Conservation (phyloP, 805 yeast genomes). For the Yamadazyma sp. region DNA sequence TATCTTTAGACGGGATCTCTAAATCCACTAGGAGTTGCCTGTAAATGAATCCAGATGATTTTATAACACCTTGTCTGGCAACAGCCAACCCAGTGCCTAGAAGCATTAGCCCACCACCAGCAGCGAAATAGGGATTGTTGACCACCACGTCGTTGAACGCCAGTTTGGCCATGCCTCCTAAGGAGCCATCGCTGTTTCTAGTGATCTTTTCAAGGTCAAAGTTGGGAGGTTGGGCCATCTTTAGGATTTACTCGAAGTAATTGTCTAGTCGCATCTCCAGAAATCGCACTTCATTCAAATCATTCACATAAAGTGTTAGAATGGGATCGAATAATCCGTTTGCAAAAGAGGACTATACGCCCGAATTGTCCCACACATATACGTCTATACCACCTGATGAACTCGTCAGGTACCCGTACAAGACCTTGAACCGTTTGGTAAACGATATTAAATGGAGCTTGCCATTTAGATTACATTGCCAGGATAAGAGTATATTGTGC, state of each 20-base stretch:
- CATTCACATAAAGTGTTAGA: too few species aligned
- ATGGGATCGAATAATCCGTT: constrained; percentile 10
- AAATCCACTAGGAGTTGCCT: constrained; percentile 86
- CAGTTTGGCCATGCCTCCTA: constrained; percentile 25
- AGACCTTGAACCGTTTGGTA: constrained; percentile 64
- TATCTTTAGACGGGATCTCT: constrained; percentile 91
- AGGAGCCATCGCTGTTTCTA: constrained; percentile 37
- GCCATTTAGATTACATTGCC: constrained; percentile 18
- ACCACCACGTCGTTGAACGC: constrained; percentile 55
- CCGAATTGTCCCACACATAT: constrained; percentile 9
- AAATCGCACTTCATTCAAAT: too few species aligned
- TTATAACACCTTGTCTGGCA: constrained; percentile 65
- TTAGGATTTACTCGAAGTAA: too few species aligned
- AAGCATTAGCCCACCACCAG: constrained; percentile 97
- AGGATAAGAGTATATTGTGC: constrained; percentile 23
- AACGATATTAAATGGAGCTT: constrained; percentile 55
- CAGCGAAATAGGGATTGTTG: constrained; percentile 93
- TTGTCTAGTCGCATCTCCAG: too few species aligned
- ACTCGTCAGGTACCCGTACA: constrained; percentile 39
- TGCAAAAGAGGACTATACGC: constrained; percentile 12
- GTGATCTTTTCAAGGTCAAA: constrained; percentile 39
- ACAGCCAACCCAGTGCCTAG: constrained; percentile 87
- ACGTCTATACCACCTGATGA: constrained; percentile 13
- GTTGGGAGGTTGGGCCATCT: constrained; percentile 10
- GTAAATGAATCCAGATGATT: constrained; percentile 66